Percentiles rank a stretch among this genome's conserved stretches.
phyloP scores from a whole-genome alignment of 768 basidiomycete species.

The Tulasnella calospora region DNA sequence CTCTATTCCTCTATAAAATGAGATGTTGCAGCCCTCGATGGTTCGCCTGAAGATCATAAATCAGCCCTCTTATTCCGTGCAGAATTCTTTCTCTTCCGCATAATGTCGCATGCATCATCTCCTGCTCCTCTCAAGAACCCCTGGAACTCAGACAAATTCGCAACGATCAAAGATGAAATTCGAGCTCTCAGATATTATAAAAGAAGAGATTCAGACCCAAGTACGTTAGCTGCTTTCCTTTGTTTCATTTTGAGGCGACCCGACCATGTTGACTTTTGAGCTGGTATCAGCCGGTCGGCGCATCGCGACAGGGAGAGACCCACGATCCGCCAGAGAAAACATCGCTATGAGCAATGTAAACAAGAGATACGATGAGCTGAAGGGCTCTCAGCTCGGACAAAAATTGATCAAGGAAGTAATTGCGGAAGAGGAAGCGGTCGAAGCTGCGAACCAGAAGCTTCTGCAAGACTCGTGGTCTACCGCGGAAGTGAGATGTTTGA shows the following conservation, averaged over 20 bases:
- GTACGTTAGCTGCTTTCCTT: neutral
- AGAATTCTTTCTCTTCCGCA: neutral
- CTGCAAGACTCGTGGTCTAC: neutral
- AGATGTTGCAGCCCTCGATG: neutral
- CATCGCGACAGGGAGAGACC: neutral
- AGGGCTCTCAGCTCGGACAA: neutral
- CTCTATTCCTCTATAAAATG: neutral
- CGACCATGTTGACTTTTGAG: neutral
- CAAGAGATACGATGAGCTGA: neutral
- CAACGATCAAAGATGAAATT: neutral
- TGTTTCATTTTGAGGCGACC: neutral
- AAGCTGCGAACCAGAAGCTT: neutral
- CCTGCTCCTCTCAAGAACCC: neutral
- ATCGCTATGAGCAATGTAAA: neutral
- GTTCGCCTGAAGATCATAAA: neutral
- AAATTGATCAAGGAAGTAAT: neutral
- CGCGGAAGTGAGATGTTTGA: no score
- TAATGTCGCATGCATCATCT: neutral
- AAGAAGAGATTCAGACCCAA: neutral
- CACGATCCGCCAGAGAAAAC: neutral
- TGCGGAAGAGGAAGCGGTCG: neutral
- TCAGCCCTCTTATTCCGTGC: neutral
- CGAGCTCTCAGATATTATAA: neutral
- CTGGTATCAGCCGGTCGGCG: neutral
- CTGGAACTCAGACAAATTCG: neutral